These are phyloP conservation scores for Lophiostoma macrostomum DNA, from an alignment of 495 filamentous ascomycete genomes.

Conservation along the genomic window DNA sequence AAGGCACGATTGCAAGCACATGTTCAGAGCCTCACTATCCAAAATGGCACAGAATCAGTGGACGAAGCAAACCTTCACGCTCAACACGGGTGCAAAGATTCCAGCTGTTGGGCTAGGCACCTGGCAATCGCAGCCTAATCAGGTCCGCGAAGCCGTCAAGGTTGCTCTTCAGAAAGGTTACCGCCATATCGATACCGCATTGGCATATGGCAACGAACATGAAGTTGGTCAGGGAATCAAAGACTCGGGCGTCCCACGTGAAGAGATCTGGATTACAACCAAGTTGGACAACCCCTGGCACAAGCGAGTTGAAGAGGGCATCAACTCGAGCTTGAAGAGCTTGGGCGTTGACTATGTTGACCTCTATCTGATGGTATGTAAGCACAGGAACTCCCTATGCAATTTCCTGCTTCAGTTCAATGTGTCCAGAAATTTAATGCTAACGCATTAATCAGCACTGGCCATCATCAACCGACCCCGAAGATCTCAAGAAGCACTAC, in stretches of 20 bases:
- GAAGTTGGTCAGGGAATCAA: constrained; percentile 78
- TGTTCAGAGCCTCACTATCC: constrained; percentile 19
- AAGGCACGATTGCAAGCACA: constrained; percentile 1
- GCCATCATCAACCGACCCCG: constrained; percentile 64
- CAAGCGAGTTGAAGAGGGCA: constrained; percentile 64
- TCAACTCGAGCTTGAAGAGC: constrained; percentile 64
- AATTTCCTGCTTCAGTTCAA: too few relatives aligned
- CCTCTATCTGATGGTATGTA: constrained; percentile 70
- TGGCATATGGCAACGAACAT: constrained; percentile 79
- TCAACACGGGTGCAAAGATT: constrained; percentile 77
- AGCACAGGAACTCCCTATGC: too few relatives aligned
- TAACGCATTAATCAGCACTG: constrained; percentile 53
- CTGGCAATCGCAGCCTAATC: constrained; percentile 67
- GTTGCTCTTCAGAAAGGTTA: constrained; percentile 72
- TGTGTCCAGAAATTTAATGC: too few relatives aligned
- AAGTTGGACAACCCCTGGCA: constrained; percentile 86
- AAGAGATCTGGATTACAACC: constrained; percentile 82
- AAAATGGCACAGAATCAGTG: constrained; percentile 29
- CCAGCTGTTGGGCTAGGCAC: constrained; percentile 80
- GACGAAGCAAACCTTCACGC: constrained; percentile 61
- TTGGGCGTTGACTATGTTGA: constrained; percentile 77
- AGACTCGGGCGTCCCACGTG: constrained; percentile 74
- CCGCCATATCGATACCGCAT: constrained; percentile 71
- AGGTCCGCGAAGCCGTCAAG: constrained; percentile 70
- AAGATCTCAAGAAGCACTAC: constrained; percentile 54